Evolutionary conservation across 2,329 filamentous ascomycete species (phyloP).

Genomic region (Fusarium nurragi): DNA sequence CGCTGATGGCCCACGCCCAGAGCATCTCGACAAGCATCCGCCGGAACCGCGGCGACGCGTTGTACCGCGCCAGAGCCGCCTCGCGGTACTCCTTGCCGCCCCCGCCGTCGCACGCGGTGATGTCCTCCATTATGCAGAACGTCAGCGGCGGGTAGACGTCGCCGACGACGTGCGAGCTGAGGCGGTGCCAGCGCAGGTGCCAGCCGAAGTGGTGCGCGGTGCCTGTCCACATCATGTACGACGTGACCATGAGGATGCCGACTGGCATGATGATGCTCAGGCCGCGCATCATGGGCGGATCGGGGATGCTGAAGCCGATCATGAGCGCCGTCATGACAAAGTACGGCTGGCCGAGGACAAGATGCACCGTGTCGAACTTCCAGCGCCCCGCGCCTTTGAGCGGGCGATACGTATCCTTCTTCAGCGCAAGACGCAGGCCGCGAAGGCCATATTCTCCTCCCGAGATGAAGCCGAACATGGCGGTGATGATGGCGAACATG

Average conservation of each 20-base stretch:
- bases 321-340: constrained; percentile 34
- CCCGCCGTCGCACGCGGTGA: constrained; percentile 25
- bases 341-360: constrained; percentile 20
- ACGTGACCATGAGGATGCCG: constrained; percentile 27
- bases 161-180: constrained; percentile 20
- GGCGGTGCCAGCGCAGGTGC: constrained; percentile 11
- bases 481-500: constrained; percentile 58
- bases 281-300: constrained; percentile 26
- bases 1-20: constrained; percentile 18
- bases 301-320: constrained; percentile 32
- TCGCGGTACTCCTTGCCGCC: constrained; percentile 21
- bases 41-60: constrained; percentile 21
- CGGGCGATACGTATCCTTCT: constrained; percentile 16
- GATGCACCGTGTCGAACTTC: constrained; percentile 28
- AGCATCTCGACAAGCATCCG: constrained; percentile 28
- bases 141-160: constrained; percentile 19
- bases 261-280: constrained; percentile 33
- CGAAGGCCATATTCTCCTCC: constrained; percentile 54
- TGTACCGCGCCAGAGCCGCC: constrained; percentile 19
- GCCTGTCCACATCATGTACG: constrained; percentile 31
- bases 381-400: constrained; percentile 17
- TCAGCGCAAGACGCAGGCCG: constrained; percentile 12
- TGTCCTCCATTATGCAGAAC: constrained; percentile 29
- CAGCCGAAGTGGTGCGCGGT: constrained; percentile 20
- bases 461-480: constrained; percentile 58